phyloP scores from a whole-genome alignment of 345 rosid species.

The Xanthoceras sorbifolium region DNA sequence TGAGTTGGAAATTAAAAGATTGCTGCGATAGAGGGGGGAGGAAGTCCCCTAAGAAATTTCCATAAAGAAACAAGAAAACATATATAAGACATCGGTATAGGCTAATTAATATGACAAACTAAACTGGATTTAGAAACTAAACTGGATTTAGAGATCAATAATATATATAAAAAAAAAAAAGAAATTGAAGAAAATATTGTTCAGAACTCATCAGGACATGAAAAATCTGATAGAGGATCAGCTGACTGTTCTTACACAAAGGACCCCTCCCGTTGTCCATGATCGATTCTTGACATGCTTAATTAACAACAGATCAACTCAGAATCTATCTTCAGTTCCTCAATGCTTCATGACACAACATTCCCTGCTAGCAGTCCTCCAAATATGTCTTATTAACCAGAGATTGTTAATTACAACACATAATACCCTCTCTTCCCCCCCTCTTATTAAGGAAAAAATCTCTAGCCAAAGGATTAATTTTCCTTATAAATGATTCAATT shows the following conservation, averaged over 20 bases:
- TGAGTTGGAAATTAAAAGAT: background rate
- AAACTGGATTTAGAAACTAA: conserved; percentile 4
- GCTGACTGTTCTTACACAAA: background rate
- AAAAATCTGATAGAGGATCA: background rate
- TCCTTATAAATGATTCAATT: background rate
- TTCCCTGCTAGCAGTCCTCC: background rate
- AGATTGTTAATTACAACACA: background rate
- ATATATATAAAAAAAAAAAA: background rate
- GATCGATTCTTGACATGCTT: background rate
- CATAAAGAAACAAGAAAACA: background rate
- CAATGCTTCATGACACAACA: background rate
- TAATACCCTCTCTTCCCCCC: conserved; percentile 13
- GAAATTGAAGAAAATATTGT: background rate
- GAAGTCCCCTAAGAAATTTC: background rate
- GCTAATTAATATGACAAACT: background rate
- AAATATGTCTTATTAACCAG: background rate
- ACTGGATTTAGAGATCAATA: conserved; percentile 8
- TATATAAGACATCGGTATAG: background rate
- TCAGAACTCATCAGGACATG: background rate
- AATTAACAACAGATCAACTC: background rate
- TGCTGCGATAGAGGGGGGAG: background rate
- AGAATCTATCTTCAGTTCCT: background rate
- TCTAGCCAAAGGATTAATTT: background rate
- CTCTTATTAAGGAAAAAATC: background rate
- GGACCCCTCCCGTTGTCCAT: background rate